A percentile compares a stretch with the other conserved stretches of the same genome.
Evolutionary conservation across 225 moss, liverwort and hornwort species (phyloP).

Genomic region (Antitrichia curtipendula): DNA sequence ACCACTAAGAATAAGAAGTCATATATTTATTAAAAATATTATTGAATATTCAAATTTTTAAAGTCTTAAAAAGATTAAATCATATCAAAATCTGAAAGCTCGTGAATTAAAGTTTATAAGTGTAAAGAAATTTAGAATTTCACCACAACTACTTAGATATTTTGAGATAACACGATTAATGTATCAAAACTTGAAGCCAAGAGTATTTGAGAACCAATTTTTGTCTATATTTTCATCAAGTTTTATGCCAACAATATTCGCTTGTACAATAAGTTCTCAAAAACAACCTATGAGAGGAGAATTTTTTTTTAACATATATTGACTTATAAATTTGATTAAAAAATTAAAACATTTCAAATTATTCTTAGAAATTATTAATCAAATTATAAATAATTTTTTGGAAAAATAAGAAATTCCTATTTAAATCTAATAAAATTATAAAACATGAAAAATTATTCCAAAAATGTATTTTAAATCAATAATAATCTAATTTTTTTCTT

Average conservation of each 20-base stretch:
- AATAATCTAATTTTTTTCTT: background rate
- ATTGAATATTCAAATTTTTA: background rate
- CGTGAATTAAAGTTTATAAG: background rate
- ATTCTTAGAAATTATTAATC: too few relatives aligned
- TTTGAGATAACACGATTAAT: background rate
- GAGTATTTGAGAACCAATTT: background rate
- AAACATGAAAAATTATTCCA: background rate
- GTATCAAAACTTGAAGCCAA: background rate
- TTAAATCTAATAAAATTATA: too few relatives aligned
- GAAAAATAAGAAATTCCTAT: background rate
- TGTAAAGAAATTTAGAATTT: background rate
- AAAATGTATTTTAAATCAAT: background rate
- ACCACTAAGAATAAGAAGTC: rapidly evolving
- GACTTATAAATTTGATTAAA: background rate
- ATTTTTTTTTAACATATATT: background rate
- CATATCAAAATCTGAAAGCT: rapidly evolving
- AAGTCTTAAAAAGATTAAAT: too few relatives aligned
- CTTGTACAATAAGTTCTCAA: rapidly evolving
- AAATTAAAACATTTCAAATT: background rate
- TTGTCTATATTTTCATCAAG: background rate
- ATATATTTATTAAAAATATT: background rate
- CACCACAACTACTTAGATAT: background rate
- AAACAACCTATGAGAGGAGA: background rate
- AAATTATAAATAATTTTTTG: too few relatives aligned
- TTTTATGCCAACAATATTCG: background rate